These are phyloP conservation scores for Talaromyces liani DNA, from an alignment of 495 filamentous ascomycete species.

Conservation along the genomic window DNA sequence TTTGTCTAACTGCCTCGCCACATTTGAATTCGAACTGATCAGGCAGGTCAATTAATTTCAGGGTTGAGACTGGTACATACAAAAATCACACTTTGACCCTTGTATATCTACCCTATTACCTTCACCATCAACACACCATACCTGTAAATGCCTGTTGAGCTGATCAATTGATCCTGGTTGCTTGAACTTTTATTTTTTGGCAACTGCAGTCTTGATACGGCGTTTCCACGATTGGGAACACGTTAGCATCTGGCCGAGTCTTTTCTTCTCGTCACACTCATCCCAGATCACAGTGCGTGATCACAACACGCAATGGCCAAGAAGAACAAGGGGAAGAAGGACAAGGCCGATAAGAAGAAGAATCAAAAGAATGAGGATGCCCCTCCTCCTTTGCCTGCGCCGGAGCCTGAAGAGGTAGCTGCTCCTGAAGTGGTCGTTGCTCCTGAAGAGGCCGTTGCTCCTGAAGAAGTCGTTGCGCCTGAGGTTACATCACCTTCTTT, in stretches of 20 bases:
- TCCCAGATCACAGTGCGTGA: constrained; percentile 20
- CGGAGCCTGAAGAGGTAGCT: background rate
- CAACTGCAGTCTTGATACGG: background rate
- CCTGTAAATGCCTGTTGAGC: background rate
- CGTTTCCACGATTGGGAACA: constrained; percentile 29
- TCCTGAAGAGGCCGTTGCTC: background rate
- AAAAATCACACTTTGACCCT: background rate
- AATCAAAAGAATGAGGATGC: constrained; percentile 31
- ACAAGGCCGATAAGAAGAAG: constrained; percentile 27
- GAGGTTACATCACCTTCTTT: background rate
- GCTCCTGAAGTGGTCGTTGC: background rate
- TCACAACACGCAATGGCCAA: constrained; percentile 20
- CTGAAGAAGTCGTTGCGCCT: background rate
- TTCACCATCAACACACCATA: constrained; percentile 1
- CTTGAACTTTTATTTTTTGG: background rate
- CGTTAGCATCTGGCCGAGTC: constrained; percentile 21
- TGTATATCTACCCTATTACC: constrained; percentile 5
- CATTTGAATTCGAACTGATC: constrained; percentile 3
- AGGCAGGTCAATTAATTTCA: background rate
- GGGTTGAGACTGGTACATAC: background rate
- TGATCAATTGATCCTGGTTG: background rate
- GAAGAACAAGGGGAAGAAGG: constrained; percentile 30
- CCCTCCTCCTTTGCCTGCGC: background rate
- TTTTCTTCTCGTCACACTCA: constrained; percentile 1
- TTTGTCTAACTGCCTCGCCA: background rate